Percentiles rank a stretch among this genome's conserved stretches.
Evolutionary conservation across 2,329 filamentous ascomycete genomes (phyloP).

Genomic region (Blastomyces percursus): DNA sequence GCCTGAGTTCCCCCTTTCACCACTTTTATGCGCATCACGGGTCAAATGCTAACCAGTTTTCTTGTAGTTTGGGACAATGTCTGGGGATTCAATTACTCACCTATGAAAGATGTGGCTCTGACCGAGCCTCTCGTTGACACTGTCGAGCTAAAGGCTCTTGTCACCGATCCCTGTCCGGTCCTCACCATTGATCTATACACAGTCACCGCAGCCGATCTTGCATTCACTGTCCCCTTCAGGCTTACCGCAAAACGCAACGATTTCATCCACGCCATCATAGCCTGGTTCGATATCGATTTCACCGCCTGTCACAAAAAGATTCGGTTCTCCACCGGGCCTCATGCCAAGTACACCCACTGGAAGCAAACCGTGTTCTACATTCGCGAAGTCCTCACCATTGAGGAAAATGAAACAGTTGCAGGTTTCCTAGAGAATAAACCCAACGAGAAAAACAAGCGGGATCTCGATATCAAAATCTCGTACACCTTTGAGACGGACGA

Average conservation of each 20-base stretch:
- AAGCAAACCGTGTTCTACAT: slow-evolving; percentile 99
- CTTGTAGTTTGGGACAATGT: slow-evolving; percentile 93
- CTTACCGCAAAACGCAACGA: slow-evolving; percentile 74
- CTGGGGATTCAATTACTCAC: slow-evolving; percentile 93
- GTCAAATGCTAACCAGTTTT: slow-evolving; percentile 17
- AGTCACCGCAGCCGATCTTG: slow-evolving; percentile 69
- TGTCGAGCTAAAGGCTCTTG: slow-evolving; percentile 92
- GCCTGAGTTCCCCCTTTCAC: not conserved
- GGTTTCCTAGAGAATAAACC: slow-evolving; percentile 72
- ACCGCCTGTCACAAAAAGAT: slow-evolving; percentile 97
- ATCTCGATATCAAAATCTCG: slow-evolving; percentile 79
- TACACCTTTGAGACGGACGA: slow-evolving; percentile 75
- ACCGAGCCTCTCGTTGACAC: slow-evolving; percentile 96
- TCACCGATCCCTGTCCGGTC: slow-evolving; percentile 78
- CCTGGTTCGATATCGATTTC: slow-evolving; percentile 99
- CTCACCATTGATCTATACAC: slow-evolving; percentile 90
- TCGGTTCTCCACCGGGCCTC: slow-evolving; percentile 89
- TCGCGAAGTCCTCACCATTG: slow-evolving; percentile 81
- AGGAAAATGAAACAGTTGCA: slow-evolving; percentile 68
- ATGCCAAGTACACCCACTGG: slow-evolving; percentile 99
- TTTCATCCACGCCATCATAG: slow-evolving; percentile 90
- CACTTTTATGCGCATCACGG: not conserved
- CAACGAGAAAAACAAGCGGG: slow-evolving; percentile 86
- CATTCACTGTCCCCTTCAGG: slow-evolving; percentile 68
- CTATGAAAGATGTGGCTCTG: slow-evolving; percentile 84